phyloP scores from a whole-genome alignment of 495 filamentous ascomycete genomes.

The Penicillium arizonense region DNA sequence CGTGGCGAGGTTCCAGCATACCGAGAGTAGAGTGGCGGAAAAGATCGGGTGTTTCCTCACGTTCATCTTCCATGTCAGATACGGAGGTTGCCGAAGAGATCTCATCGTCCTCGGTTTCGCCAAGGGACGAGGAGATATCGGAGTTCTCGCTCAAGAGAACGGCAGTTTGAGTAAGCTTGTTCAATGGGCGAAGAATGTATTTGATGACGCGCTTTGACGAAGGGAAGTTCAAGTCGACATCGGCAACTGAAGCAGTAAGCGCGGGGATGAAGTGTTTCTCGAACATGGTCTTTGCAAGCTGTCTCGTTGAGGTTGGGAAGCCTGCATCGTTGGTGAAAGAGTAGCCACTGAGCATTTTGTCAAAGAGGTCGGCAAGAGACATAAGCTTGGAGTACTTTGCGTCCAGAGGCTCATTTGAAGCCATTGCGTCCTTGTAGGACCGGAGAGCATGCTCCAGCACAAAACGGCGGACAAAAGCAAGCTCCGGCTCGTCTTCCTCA shows the following conservation, averaged over 20 bases:
- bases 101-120: slow-evolving; percentile 79
- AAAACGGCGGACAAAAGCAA: slow-evolving; percentile 89
- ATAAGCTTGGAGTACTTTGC: slow-evolving; percentile 83
- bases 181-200: slow-evolving; percentile 87
- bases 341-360: slow-evolving; percentile 81
- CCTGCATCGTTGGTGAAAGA: slow-evolving; percentile 54
- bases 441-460: slow-evolving; percentile 90
- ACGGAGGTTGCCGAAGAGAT: slow-evolving; percentile 87
- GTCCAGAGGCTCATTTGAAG: slow-evolving; percentile 78
- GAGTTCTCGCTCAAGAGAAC: slow-evolving; percentile 75
- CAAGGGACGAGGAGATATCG: slow-evolving; percentile 65
- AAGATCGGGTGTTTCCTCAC: slow-evolving; percentile 95
- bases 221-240: slow-evolving; percentile 94
- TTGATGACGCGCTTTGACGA: slow-evolving; percentile 91
- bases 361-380: slow-evolving; percentile 85
- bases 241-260: slow-evolving; percentile 87
- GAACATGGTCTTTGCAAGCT: slow-evolving; percentile 92
- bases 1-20: slow-evolving; percentile 83
- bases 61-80: slow-evolving; percentile 80
- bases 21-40: slow-evolving; percentile 95
- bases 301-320: slow-evolving; percentile 54
- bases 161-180: slow-evolving; percentile 83
- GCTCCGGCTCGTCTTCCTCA: slow-evolving; percentile 79
- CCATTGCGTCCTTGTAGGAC: slow-evolving; percentile 85
- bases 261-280: slow-evolving; percentile 92